These are phyloP conservation scores for Phytophthora hybrid DNA, from an alignment of 352 stramenopile species.

Conservation along the genomic window DNA sequence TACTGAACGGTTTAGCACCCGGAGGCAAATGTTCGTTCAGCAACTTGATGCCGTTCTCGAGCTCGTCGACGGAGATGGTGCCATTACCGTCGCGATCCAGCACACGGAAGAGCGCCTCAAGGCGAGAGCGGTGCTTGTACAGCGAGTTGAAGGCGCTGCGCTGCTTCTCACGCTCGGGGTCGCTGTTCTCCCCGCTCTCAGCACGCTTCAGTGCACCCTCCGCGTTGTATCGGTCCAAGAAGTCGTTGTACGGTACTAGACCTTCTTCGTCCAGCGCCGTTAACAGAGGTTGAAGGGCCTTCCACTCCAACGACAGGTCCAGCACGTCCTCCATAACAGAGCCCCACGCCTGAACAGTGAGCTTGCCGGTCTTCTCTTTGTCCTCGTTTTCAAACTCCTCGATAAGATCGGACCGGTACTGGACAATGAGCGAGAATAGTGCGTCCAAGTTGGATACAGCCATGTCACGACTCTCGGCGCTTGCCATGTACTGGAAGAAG, in stretches of 20 bases:
- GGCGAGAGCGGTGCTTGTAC: slow-evolving; percentile 80
- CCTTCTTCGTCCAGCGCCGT: slow-evolving; percentile 75
- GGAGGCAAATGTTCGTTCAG: slow-evolving; percentile 81
- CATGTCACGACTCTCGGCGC: slow-evolving; percentile 81
- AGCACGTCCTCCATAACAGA: slow-evolving; percentile 82
- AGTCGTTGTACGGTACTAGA: slow-evolving; percentile 75
- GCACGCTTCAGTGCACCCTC: slow-evolving; percentile 44
- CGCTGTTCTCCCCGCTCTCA: slow-evolving; percentile 33
- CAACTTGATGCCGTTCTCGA: slow-evolving; percentile 83
- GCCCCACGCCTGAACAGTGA: slow-evolving; percentile 65
- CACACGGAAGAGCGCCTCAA: slow-evolving; percentile 87
- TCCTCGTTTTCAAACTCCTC: slow-evolving; percentile 73
- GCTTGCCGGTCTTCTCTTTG: slow-evolving; percentile 42
- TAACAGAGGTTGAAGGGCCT: slow-evolving; percentile 75
- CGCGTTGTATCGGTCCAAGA: slow-evolving; percentile 82
- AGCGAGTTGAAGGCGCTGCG: slow-evolving; percentile 83
- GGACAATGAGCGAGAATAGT: slow-evolving; percentile 87
- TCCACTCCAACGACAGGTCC: slow-evolving; percentile 84
- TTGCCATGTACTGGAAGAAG: slow-evolving; percentile 92
- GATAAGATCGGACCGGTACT: slow-evolving; percentile 71
- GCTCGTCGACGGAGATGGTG: slow-evolving; percentile 84
- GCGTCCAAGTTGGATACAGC: slow-evolving; percentile 83
- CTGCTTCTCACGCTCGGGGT: slow-evolving; percentile 61
- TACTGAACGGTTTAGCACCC: slow-evolving; percentile 74
- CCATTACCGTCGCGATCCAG: slow-evolving; percentile 85